Conservation (phyloP, 129 eudicot genomes). For the Arctium minus region DNA sequence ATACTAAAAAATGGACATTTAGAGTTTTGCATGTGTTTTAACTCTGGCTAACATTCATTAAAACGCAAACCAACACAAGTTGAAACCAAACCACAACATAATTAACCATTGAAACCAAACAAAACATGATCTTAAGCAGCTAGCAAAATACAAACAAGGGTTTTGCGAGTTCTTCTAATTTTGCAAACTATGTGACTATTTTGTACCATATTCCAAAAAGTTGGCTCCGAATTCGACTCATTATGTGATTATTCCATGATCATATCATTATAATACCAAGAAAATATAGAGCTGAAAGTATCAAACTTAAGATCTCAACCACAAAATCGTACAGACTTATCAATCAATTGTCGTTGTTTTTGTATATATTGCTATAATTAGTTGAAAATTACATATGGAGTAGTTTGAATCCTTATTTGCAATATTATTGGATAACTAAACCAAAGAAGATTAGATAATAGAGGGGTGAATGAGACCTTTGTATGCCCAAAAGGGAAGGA, state of each 20-base stretch:
- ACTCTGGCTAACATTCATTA: background rate
- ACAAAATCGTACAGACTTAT: background rate
- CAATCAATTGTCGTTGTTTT: background rate
- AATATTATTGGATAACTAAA: background rate
- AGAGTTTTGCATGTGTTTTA: background rate
- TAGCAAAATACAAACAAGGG: background rate
- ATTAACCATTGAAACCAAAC: background rate
- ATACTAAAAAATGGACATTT: background rate
- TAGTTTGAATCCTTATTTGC: background rate
- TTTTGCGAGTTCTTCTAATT: background rate
- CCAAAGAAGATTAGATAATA: background rate
- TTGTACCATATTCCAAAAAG: background rate
- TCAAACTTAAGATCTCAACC: background rate
- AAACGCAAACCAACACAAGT: background rate
- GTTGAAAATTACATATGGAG: no score
- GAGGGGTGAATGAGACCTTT: conserved; percentile 12
- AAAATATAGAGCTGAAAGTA: background rate
- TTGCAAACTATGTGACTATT: background rate
- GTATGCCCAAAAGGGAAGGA: background rate
- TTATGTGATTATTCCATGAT: background rate
- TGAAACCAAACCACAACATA: background rate
- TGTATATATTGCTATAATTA: no score
- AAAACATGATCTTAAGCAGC: background rate
- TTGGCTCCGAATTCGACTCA: background rate
- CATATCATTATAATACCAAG: background rate